Base-by-base conservation (phyloP, 768 basidiomycete species). In the Cystobasidium onofrii region DNA sequence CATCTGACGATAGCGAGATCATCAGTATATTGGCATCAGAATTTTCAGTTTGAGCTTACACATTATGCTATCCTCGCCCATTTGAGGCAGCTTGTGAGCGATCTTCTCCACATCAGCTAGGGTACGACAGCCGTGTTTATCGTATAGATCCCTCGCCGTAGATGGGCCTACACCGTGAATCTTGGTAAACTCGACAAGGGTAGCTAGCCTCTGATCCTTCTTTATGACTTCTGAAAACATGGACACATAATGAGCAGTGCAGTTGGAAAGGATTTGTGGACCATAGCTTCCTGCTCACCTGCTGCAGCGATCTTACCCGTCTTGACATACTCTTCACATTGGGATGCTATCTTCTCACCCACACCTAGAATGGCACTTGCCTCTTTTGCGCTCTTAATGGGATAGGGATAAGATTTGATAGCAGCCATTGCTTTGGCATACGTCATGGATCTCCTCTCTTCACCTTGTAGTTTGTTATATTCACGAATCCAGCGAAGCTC, bases 141-240 rank as follows among this genome's bases (percentile, higher is more conserved):
- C 85, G 79, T 88, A 90, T 2, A 91, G 83, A 44, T 84, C 82
- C 6, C 87, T 85, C 6, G 91, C 89, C 7, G 85, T 89, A n/a
- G 82, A 80, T 0, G 90, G 84, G 7, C 91, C 91, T 39, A 92
- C 87, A 10, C 89, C 88, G 67, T 92, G 87, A 70, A 92, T 81
- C 4, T 85, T 83, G 17, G 85, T 82, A 77, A 92, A 90, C 0
- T 82, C 77, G 7, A 84, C 84, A 9, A 91, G 84, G 0, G 86
- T 80, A 64, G 83, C 80, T 79, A 86, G 90, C 41, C 88, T 86
- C 29, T 83, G 75, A 0, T 87, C 86, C 6, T 85, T 10, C 78
- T 83, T 79, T 84, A 73, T 44, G 13, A 12, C 20, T 3, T 64
- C 55, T 65, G n/a, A 0, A 15, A 12, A 7, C 7, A 31, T 23